A percentile compares a stretch with the other conserved stretches of the same genome.
These are phyloP conservation scores for Trichoderma sp. DNA, from an alignment of 2,329 filamentous ascomycete genomes.

Conservation along the genomic window DNA sequence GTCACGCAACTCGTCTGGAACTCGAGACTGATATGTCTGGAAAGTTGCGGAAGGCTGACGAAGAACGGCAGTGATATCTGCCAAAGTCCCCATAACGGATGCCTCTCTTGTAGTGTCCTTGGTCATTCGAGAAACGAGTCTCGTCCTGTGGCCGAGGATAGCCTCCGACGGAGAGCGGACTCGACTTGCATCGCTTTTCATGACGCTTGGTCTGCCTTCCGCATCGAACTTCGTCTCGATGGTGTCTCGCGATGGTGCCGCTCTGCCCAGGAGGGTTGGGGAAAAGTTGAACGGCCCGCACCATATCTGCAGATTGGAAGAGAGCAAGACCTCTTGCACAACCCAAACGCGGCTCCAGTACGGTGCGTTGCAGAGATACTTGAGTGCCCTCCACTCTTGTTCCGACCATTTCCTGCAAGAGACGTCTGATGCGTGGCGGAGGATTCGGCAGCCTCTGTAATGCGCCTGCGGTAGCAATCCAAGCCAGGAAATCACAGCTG, in stretches of 20 bases:
- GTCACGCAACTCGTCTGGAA: neutral
- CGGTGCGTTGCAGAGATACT: neutral
- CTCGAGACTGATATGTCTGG: neutral
- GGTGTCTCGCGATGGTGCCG: neutral
- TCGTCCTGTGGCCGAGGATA: neutral
- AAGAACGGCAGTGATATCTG: neutral
- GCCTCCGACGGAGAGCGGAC: neutral
- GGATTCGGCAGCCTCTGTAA: neutral
- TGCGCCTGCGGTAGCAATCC: neutral
- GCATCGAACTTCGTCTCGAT: neutral
- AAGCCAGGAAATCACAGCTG: conserved; percentile 4
- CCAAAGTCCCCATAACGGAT: neutral
- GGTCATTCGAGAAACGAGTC: conserved; percentile 1
- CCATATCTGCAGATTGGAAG: neutral
- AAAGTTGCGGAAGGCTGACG: neutral
- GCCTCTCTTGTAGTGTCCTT: neutral
- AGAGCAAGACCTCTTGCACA: neutral
- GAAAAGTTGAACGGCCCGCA: conserved; percentile 6
- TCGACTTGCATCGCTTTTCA: neutral
- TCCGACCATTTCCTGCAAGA: neutral
- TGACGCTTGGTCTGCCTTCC: neutral
- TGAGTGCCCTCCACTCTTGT: neutral
- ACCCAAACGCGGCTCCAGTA: conserved; percentile 1
- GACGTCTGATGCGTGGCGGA: neutral
- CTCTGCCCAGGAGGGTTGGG: neutral